Evolutionary conservation across 257 asterid genomes (phyloP).

Genomic region (Plantago major): DNA sequence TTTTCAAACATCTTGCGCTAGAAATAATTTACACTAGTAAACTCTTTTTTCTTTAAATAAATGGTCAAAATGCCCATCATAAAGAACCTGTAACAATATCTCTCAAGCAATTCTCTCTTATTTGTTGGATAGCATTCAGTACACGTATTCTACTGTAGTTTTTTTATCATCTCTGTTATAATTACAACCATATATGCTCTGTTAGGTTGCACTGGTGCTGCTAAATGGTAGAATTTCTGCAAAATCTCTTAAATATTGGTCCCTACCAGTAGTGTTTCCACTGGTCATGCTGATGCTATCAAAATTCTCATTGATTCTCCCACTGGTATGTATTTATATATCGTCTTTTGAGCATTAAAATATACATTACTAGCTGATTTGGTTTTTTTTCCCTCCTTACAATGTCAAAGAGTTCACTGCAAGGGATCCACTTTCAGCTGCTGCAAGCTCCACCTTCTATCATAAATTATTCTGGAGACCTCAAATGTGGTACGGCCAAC

Average conservation of each 20-base stretch:
- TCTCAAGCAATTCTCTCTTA: no score
- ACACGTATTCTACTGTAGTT: neutral
- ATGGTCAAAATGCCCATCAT: neutral
- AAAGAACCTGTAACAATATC: neutral
- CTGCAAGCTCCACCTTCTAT: slow-evolving; percentile 75
- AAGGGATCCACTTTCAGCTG: slow-evolving; percentile 80
- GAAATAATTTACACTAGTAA: neutral
- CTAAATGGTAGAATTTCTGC: slow-evolving; percentile 80
- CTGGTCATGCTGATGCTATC: slow-evolving; percentile 71
- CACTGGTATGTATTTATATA: slow-evolving; percentile 54
- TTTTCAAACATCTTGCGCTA: slow-evolving; percentile 2
- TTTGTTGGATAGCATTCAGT: slow-evolving; percentile 1
- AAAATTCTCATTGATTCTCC: slow-evolving; percentile 74
- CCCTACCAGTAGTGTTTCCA: slow-evolving; percentile 50
- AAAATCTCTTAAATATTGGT: slow-evolving; percentile 66
- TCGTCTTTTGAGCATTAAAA: slow-evolving; percentile 14
- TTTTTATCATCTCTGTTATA: slow-evolving; percentile 7
- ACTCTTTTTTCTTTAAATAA: neutral
- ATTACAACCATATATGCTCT: slow-evolving; percentile 15
- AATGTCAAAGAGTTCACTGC: slow-evolving; percentile 58
- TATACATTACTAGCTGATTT: slow-evolving; percentile 21
- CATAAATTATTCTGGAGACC: slow-evolving; percentile 79
- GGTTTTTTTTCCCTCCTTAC: slow-evolving; percentile 15
- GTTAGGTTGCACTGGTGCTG: slow-evolving; percentile 68
- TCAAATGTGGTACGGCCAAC: slow-evolving; percentile 62